Percentiles rank a stretch among this genome's conserved stretches.
phyloP scores from a whole-genome alignment of 805 yeast genomes.

The Peterozyma toletana region DNA sequence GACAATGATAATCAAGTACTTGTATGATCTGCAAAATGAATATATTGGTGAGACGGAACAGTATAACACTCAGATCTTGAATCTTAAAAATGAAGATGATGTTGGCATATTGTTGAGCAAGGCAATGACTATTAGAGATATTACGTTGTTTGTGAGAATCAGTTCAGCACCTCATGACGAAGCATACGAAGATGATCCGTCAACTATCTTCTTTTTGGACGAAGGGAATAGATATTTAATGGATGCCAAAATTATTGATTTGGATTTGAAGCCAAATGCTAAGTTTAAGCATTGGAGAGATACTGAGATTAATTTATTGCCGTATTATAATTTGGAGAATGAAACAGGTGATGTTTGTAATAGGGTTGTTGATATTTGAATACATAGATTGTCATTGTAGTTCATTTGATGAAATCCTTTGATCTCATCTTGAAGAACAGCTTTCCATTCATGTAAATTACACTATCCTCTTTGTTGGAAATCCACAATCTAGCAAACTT shows the following conservation, averaged over 20 bases:
- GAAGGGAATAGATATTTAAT: background rate
- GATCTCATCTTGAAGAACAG: background rate
- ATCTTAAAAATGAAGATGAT: slow-evolving; percentile 26
- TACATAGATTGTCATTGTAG: slow-evolving; percentile 13
- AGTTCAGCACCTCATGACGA: slow-evolving; percentile 17
- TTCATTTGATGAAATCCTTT: background rate
- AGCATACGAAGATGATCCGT: background rate
- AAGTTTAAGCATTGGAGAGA: slow-evolving; percentile 38
- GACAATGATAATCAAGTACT: slow-evolving; percentile 9
- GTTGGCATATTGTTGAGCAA: slow-evolving; percentile 32
- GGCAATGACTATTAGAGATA: slow-evolving; percentile 47
- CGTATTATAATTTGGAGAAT: background rate
- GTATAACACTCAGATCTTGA: slow-evolving; percentile 23
- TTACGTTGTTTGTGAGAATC: slow-evolving; percentile 38
- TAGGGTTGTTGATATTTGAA: too few species aligned
- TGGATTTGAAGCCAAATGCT: slow-evolving; percentile 37
- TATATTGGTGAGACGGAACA: slow-evolving; percentile 9
- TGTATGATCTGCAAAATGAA: slow-evolving; percentile 26
- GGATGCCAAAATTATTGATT: slow-evolving; percentile 30
- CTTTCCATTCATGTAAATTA: slow-evolving; percentile 27
- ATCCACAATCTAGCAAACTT: slow-evolving; percentile 20
- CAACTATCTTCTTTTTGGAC: background rate
- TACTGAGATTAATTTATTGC: slow-evolving; percentile 15
- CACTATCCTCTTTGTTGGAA: slow-evolving; percentile 8
- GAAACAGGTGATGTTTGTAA: background rate